phyloP scores from a whole-genome alignment of 495 filamentous ascomycete genomes.

The Oidiodendron maius region DNA sequence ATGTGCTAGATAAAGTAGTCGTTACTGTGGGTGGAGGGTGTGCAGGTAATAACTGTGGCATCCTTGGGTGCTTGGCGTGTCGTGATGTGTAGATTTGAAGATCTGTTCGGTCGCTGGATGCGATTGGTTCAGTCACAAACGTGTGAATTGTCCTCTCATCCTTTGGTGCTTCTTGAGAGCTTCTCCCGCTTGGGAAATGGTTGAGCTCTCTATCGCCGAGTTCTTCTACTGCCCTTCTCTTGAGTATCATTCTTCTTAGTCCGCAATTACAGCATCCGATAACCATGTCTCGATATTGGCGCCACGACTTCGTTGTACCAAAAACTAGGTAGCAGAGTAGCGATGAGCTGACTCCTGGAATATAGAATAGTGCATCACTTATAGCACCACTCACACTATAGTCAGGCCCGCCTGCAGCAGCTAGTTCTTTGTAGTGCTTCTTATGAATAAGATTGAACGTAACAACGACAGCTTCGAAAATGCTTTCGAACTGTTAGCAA shows the following conservation, averaged over 20 bases:
- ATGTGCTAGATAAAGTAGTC: too few species aligned
- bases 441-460: conserved; percentile 34
- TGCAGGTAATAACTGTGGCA: too few species aligned
- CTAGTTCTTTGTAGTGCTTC: conserved; percentile 26
- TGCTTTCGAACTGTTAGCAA: conserved; percentile 4
- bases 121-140: too few species aligned
- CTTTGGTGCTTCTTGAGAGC: too few species aligned
- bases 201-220: too few species aligned
- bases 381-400: conserved; percentile 27
- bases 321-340: conserved; percentile 25
- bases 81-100: too few species aligned
- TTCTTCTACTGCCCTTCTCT: too few species aligned
- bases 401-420: conserved; percentile 28
- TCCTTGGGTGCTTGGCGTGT: too few species aligned
- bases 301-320: conserved; percentile 19
- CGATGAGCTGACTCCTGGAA: conserved; percentile 34
- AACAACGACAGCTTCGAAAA: conserved; percentile 37
- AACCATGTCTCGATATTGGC: conserved; percentile 15
- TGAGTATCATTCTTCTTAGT: not conserved
- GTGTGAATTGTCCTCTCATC: too few species aligned
- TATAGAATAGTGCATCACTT: conserved; percentile 35
- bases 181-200: too few species aligned
- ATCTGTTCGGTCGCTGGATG: too few species aligned
- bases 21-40: too few species aligned
- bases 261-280: conserved; percentile 15